Evolutionary conservation across 805 yeast species (phyloP).

Genomic region (Teunomyces lycoperdinae): DNA sequence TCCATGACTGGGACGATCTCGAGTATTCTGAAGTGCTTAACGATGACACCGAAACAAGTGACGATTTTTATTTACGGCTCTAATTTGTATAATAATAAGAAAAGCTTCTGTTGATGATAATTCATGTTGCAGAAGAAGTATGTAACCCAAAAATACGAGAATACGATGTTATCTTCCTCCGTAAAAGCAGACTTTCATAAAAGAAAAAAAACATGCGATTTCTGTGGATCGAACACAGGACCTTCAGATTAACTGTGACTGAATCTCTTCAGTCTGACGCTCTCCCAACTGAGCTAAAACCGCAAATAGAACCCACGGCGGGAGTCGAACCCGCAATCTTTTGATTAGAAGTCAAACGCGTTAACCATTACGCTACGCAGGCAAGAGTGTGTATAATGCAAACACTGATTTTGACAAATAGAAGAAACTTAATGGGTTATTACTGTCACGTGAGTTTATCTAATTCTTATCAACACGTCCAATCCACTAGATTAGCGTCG

Average conservation of each 20-base stretch:
- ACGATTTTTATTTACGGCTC: background rate
- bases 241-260: conserved; percentile 28
- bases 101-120: background rate
- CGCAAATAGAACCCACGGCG: conserved; percentile 21
- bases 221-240: conserved; percentile 32
- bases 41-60: background rate
- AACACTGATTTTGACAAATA: background rate
- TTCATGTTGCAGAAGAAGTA: background rate
- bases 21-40: background rate
- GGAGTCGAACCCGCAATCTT: conserved; percentile 24
- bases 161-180: too few species aligned
- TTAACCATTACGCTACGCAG: conserved; percentile 22
- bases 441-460: background rate
- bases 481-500: background rate
- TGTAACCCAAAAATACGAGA: background rate
- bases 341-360: conserved; percentile 25
- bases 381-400: background rate
- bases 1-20: background rate
- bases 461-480: background rate
- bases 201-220: conserved; percentile 17
- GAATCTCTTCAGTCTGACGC: conserved; percentile 36
- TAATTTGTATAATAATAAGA: background rate
- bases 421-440: background rate
- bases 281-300: conserved; percentile 38
- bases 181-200: too few species aligned